Evolutionary conservation across 805 yeast species (phyloP), one percentile per base, ranked within the genome.

Genomic region (Kockiozyma suomiensis): DNA sequence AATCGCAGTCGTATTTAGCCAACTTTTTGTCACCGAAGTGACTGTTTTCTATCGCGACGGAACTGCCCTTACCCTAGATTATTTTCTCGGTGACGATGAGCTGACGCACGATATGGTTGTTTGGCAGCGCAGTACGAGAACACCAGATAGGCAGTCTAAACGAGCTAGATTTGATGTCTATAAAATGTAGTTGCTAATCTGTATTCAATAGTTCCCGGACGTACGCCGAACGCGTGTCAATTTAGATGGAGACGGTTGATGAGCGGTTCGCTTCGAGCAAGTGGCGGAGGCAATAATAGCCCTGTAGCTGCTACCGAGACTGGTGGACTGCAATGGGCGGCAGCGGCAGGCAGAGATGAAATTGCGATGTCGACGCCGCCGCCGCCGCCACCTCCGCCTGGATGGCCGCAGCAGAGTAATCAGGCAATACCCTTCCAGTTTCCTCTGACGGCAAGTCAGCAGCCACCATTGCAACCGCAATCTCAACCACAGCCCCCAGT

Each of bases 201-300:
- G 21, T 7, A 3, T 25, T 52, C 50, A 13, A 13, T 49, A 64
- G 66, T 90, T 73, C 80, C 83, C 45, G 86, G 86, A 71, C 77
- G 96, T 70, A 90, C 96, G 1, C 91, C 96, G 38, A 90, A 88
- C 70, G 96, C 96, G 1, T 88, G 96, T 69, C 96, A 88, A 74
- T 88, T 88, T 70, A 82, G 96, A 67, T 90, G 96, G 96, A 81
- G 96, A 72, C 75, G 96, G 64, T 75, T 85, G 49, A 82, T 77
- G 67, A 72, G 76, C 8, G 80, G 81, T 8, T 74, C 78, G 15
- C 66, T 78, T 42, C 72, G 78, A 28, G 64, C 66, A 12, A 57
- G 69, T 23, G 58, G 66, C 41, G 59, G 19, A 6, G 28, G 35
- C 17, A 26, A 28, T 5, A 48, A 48, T 48, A 35, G 35, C 19